Percentiles rank a stretch among this genome's conserved stretches.
Evolutionary conservation across 1,284 basidiomycete genomes (phyloP).

Genomic region (Phenoliferia sp.): DNA sequence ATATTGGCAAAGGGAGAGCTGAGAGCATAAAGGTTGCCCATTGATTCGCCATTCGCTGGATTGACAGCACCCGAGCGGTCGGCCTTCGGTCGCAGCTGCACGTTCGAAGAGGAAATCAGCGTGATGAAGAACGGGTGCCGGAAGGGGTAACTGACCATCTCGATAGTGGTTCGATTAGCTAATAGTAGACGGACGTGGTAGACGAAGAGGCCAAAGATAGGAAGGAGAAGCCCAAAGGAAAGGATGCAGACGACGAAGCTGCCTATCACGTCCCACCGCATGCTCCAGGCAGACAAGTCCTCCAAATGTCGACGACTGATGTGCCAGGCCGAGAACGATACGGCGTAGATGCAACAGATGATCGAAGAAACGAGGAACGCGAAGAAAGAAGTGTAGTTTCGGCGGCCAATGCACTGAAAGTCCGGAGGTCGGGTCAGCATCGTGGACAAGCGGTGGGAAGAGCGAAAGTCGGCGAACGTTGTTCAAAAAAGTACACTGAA

Average conservation of each 20-base stretch:
- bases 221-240: slow-evolving; percentile 67
- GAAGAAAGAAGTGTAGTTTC: slow-evolving; percentile 87
- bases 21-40: slow-evolving; percentile 8
- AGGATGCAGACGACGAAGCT: slow-evolving; percentile 75
- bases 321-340: slow-evolving; percentile 76
- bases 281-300: slow-evolving; percentile 40
- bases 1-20: not conserved
- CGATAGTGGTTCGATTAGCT: slow-evolving; percentile 84
- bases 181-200: slow-evolving; percentile 80
- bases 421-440: not conserved
- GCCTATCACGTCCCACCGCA: slow-evolving; percentile 55
- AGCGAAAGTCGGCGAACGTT: slow-evolving; percentile 46
- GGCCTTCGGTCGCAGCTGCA: slow-evolving; percentile 20
- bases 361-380: slow-evolving; percentile 67
- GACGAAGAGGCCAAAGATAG: slow-evolving; percentile 65
- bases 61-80: slow-evolving; percentile 17
- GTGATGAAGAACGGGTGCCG: not conserved
- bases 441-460: too few relatives aligned
- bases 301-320: slow-evolving; percentile 41
- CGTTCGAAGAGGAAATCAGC: not conserved
- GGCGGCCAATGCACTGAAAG: slow-evolving; percentile 66
- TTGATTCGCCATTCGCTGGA: slow-evolving; percentile 11
- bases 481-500: slow-evolving; percentile 85
- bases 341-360: slow-evolving; percentile 63
- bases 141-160: slow-evolving; percentile 60